A percentile compares a stretch with the other conserved stretches of the same genome.
These are phyloP conservation scores for Herpetomonas tarakana DNA, from an alignment of 208 protist species.

Conservation along the genomic window DNA sequence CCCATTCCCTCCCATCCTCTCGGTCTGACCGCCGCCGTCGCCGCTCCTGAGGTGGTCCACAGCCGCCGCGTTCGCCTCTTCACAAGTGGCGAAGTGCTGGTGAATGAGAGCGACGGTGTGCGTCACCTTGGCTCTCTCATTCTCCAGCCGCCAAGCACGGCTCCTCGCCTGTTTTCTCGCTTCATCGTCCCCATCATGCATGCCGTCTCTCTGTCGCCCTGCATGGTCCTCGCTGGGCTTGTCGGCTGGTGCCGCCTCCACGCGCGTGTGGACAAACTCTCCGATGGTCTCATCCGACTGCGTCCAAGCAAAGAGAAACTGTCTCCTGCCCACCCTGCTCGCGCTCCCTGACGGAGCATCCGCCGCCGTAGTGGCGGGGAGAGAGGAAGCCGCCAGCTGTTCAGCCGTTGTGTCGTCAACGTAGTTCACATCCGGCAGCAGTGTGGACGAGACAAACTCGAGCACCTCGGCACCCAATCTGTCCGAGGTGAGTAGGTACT, in stretches of 20 bases:
- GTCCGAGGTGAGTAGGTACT: slow-evolving; percentile 53
- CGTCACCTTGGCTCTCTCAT: slow-evolving; percentile 32
- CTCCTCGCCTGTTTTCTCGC: background rate
- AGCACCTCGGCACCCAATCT: slow-evolving; percentile 30
- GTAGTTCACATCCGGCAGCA: slow-evolving; percentile 36
- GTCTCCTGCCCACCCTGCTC: no score
- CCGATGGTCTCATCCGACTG: background rate
- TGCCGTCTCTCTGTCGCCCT: background rate
- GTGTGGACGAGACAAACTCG: slow-evolving; percentile 32
- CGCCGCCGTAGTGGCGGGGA: slow-evolving; percentile 31
- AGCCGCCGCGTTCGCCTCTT: background rate
- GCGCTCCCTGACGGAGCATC: no score
- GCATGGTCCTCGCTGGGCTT: background rate
- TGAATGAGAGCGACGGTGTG: slow-evolving; percentile 20
- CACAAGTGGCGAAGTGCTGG: slow-evolving; percentile 12
- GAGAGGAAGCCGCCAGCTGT: slow-evolving; percentile 22
- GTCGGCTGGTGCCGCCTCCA: slow-evolving; percentile 4
- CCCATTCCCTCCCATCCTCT: background rate
- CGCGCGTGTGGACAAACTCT: slow-evolving; percentile 9
- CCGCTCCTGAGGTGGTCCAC: background rate
- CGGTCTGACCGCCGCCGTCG: background rate
- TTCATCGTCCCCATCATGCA: background rate
- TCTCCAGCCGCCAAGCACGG: slow-evolving; percentile 23
- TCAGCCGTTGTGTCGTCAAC: slow-evolving; percentile 18
- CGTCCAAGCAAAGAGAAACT: slow-evolving; percentile 7